A percentile compares a stretch with the other conserved stretches of the same genome.
Conservation (phyloP, 305 asterid genomes). For the Stenogyne calaminthoides region DNA sequence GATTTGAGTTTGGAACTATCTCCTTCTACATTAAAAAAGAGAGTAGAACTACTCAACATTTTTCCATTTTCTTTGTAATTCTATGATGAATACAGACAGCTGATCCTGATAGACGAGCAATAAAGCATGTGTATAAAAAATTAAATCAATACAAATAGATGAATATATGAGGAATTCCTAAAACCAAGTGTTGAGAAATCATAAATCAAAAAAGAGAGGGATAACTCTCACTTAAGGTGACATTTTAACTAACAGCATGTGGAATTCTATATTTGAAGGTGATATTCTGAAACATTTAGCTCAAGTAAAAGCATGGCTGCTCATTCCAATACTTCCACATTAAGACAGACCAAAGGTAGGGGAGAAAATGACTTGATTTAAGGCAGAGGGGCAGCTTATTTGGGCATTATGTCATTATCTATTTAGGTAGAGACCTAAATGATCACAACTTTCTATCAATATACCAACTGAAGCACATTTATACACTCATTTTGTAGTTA, state of each 20-base stretch:
- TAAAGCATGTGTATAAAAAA: neutral
- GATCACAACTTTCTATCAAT: slow-evolving; percentile 11
- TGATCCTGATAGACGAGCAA: neutral
- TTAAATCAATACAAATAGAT: neutral
- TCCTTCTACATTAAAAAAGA: slow-evolving; percentile 4
- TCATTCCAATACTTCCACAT: slow-evolving; percentile 8
- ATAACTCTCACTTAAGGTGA: slow-evolving; percentile 16
- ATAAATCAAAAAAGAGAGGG: neutral
- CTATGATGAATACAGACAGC: neutral
- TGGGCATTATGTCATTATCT: slow-evolving; percentile 30
- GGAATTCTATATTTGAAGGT: neutral
- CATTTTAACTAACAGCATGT: neutral
- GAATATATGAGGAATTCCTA: neutral
- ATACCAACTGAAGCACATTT: neutral
- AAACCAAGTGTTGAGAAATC: neutral
- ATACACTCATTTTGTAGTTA: too few relatives aligned
- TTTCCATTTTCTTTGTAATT: neutral
- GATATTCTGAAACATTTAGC: neutral
- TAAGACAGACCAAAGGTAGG: slow-evolving; percentile 7
- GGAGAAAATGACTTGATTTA: neutral
- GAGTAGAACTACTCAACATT: neutral
- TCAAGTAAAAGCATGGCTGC: neutral
- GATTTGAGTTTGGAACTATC: neutral
- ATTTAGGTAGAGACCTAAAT: slow-evolving; percentile 13
- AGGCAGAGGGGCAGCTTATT: slow-evolving; percentile 20